A percentile compares a stretch with the other conserved stretches of the same genome.
phyloP scores from a whole-genome alignment of 2,329 filamentous ascomycete genomes.

The Sclerotinia spermophila region DNA sequence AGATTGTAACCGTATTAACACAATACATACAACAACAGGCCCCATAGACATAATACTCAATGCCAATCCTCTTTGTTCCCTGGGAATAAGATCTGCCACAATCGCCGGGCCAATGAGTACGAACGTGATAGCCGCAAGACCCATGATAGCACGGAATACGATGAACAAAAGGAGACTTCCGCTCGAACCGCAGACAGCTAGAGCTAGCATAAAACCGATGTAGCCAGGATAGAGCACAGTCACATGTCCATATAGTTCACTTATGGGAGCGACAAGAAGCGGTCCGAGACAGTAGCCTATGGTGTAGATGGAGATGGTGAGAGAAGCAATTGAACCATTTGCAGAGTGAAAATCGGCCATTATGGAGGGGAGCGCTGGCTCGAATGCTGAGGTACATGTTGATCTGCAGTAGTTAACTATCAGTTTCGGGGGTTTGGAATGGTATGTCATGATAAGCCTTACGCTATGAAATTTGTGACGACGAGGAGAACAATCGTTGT shows the following conservation, averaged over 20 bases:
- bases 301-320: neutral
- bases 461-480: neutral
- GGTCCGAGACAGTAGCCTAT: conserved; percentile 3
- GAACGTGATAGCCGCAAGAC: neutral
- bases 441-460: neutral
- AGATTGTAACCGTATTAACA: neutral
- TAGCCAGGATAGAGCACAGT: neutral
- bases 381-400: conserved; percentile 3
- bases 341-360: conserved; percentile 1
- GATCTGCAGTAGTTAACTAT: neutral
- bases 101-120: conserved; percentile 5
- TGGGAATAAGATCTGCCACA: conserved; percentile 1
- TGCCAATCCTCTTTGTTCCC: neutral
- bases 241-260: conserved; percentile 3
- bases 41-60: neutral
- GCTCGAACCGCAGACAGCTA: neutral
- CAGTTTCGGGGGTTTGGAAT: no score
- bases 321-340: conserved; percentile 5
- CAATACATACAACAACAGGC: conserved; percentile 1
- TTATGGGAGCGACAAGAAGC: neutral
- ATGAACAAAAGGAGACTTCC: neutral
- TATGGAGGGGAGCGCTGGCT: neutral
- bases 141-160: neutral
- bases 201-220: neutral
- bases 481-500: neutral